These are phyloP conservation scores for Hygrophila difformis DNA, from an alignment of 257 asterid species.

Conservation along the genomic window DNA sequence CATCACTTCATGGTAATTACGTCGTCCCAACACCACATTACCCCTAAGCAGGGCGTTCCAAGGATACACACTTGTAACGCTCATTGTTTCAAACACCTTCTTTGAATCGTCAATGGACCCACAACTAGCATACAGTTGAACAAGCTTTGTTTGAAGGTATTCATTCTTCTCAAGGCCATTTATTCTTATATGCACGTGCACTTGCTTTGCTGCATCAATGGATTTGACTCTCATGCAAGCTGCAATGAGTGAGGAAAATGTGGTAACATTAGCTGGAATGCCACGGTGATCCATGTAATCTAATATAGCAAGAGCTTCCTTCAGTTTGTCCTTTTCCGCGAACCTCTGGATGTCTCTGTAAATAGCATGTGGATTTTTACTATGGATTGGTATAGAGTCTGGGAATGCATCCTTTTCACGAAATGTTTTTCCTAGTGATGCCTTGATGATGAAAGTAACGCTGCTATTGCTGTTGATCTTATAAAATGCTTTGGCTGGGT, in stretches of 20 bases:
- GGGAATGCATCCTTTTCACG: conserved; percentile 37
- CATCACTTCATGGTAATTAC: conserved; percentile 38
- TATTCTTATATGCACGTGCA: conserved; percentile 57
- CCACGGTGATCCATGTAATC: conserved; percentile 81
- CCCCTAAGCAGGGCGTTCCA: conserved; percentile 98
- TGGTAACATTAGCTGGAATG: conserved; percentile 68
- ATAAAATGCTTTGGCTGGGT: conserved; percentile 10
- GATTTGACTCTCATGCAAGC: conserved; percentile 51
- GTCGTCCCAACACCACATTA: conserved; percentile 59
- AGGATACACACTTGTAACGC: conserved; percentile 54
- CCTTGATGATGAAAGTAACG: conserved; percentile 21
- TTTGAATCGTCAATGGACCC: conserved; percentile 72
- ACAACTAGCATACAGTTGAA: conserved; percentile 55
- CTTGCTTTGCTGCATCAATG: conserved; percentile 40
- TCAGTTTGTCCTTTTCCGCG: conserved; percentile 57
- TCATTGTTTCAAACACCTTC: conserved; percentile 56
- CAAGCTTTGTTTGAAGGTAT: conserved; percentile 66
- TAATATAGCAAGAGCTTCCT: conserved; percentile 61
- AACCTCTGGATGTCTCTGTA: conserved; percentile 64
- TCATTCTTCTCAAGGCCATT: conserved; percentile 68
- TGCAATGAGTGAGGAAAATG: conserved; percentile 54
- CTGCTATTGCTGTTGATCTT: not conserved
- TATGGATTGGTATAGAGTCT: conserved; percentile 44
- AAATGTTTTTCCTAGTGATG: conserved; percentile 30
- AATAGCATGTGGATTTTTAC: conserved; percentile 63